Evolutionary conservation across 2,329 filamentous ascomycete genomes (phyloP), one percentile per base, ranked within the genome.

Genomic region (Cryphonectria japonica): DNA sequence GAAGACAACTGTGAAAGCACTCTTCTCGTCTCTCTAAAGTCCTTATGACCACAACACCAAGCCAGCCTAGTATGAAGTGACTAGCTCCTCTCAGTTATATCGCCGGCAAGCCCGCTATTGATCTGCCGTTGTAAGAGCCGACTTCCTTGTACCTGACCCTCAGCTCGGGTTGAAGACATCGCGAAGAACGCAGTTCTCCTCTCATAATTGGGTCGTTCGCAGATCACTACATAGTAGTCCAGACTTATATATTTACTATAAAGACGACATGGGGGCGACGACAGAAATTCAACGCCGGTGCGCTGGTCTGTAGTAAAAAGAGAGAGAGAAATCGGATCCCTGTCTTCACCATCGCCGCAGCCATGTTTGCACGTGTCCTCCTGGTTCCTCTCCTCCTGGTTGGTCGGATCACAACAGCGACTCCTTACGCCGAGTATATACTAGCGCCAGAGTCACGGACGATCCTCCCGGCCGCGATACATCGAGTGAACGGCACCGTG

Each of bases 401-500:
- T 7, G 52, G 54, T 2, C 54, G 14, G 16, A 29, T 37, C n/a
- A 19, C 26, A 3, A 37, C 34, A 19, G 39, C 54, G 3, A 16
- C 66, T 14, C 57, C 57, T 11, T 67, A 67, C 29, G 26, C 37
- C 8, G 64, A 70, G 54, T 67, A 70, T 37, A 63, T 70, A 13
- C 64, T 70, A 3, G 69, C 69, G 0, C 69, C 69, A 29, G 59
- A 26, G 2, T 70, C 69, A n/a, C 69, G 69, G 1, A 52, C 29
- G n/a, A 63, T 70, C 54, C 41, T 22, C 54, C 69, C 69, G 16
- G 39, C 39, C 16, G 54, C 69, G 9, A 61, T 70, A 2, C 37
- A 70, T 26, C 63, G 60, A 4, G 52, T 64, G 22, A 62, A 66
- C 43, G 69, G 69, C 29, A 63, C 57, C 9, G 63, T 70, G 34